phyloP scores from a whole-genome alignment of 768 basidiomycete species.

The Pisolithus tinctorius region DNA sequence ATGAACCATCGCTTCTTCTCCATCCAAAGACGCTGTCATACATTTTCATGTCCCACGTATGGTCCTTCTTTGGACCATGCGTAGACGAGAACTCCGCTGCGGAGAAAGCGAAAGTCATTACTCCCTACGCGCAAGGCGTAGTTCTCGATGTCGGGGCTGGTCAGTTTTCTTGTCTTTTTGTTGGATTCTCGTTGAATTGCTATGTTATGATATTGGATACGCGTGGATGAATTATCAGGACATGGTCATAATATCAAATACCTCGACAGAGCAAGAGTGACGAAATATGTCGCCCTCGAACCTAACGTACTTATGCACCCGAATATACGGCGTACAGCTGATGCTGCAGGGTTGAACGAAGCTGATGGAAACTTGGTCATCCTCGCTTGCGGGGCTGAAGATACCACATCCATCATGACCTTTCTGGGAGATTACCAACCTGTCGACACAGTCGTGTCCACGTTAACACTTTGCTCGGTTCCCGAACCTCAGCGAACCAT shows the following conservation, averaged over 20 bases:
- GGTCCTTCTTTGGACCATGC: conserved; percentile 42
- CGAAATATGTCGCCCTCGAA: conserved; percentile 65
- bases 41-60: conserved; percentile 54
- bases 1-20: conserved; percentile 33
- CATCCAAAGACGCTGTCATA: conserved; percentile 40
- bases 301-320: conserved; percentile 63
- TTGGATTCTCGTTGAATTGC: too few species aligned
- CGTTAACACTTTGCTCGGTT: conserved; percentile 62
- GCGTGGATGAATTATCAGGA: background rate
- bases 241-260: conserved; percentile 63
- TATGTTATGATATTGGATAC: background rate
- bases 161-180: conserved; percentile 15
- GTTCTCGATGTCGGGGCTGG: conserved; percentile 69
- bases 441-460: conserved; percentile 57
- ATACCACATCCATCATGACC: conserved; percentile 41
- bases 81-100: conserved; percentile 27
- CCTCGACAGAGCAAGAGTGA: conserved; percentile 47
- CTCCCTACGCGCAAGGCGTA: conserved; percentile 43
- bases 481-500: conserved; percentile 49
- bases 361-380: conserved; percentile 48
- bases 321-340: conserved; percentile 43
- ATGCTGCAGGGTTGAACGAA: conserved; percentile 46
- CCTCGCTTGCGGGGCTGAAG: conserved; percentile 59
- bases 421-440: conserved; percentile 28
- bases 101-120: conserved; percentile 7